Evolutionary conservation across 1,284 basidiomycete genomes (phyloP).

Genomic region (Schizophyllum commune): DNA sequence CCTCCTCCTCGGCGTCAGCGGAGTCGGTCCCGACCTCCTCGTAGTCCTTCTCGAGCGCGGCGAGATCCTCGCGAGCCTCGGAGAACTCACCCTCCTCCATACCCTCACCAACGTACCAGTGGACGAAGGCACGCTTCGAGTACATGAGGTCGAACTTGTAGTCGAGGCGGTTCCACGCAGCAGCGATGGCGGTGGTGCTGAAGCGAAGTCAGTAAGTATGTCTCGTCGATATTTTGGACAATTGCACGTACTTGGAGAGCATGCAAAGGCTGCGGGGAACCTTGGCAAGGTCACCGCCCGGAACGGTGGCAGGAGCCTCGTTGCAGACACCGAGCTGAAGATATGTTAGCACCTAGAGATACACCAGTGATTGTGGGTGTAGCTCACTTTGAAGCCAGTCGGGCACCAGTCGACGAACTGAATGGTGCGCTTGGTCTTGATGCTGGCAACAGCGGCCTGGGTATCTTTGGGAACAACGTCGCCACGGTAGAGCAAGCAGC

Average conservation of each 20-base stretch:
- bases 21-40: slow-evolving; percentile 94
- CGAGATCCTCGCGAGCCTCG: slow-evolving; percentile 95
- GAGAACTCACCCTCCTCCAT: slow-evolving; percentile 99
- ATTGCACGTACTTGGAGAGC: slow-evolving; percentile 71
- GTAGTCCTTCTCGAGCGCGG: slow-evolving; percentile 95
- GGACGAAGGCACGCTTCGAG: slow-evolving; percentile 94
- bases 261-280: slow-evolving; percentile 93
- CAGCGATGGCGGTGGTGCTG: slow-evolving; percentile 90
- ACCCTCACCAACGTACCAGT: slow-evolving; percentile 98
- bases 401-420: slow-evolving; percentile 99
- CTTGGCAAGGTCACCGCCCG: slow-evolving; percentile 93
- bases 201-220: slow-evolving; percentile 6
- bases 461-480: slow-evolving; percentile 98
- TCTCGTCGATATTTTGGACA: too few species aligned
- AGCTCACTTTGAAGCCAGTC: slow-evolving; percentile 82
- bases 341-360: slow-evolving; percentile 29
- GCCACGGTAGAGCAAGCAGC: slow-evolving; percentile 86
- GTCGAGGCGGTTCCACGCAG: slow-evolving; percentile 93
- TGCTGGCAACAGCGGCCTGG: slow-evolving; percentile 86
- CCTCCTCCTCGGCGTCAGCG: slow-evolving; percentile 75
- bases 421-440: slow-evolving; percentile 97
- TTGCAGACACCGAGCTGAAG: slow-evolving; percentile 91
- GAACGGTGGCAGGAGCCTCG: slow-evolving; percentile 86
- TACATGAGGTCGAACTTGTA: slow-evolving; percentile 99
- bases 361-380: slow-evolving; percentile 32